Evolutionary conservation across 352 stramenopile genomes (phyloP).

Genomic region (Globisporangium emineosum): DNA sequence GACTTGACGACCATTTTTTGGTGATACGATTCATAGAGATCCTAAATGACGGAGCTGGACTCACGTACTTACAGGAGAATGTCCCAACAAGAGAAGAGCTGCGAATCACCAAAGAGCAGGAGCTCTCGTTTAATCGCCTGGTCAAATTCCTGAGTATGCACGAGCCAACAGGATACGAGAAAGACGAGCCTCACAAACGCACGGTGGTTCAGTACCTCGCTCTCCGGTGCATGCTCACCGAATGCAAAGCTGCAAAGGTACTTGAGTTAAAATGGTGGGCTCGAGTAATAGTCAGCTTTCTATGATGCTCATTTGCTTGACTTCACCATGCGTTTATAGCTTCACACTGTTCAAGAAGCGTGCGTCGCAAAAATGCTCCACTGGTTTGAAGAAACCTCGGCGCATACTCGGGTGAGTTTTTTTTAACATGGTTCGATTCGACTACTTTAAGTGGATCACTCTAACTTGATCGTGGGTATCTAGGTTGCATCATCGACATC

Average conservation of each 20-base stretch:
- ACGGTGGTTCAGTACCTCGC: conserved; percentile 47
- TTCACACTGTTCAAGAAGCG: conserved; percentile 35
- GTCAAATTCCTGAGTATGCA: conserved; percentile 55
- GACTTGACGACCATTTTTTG: background rate
- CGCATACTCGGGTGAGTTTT: conserved; percentile 20
- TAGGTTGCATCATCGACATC: conserved; percentile 29
- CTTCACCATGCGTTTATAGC: conserved; percentile 21
- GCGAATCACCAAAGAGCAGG: conserved; percentile 32
- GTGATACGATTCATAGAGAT: conserved; percentile 33
- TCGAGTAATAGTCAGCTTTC: background rate
- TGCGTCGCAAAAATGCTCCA: conserved; percentile 49
- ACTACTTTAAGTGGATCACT: too few relatives aligned
- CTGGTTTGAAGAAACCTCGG: conserved; percentile 55
- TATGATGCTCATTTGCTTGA: background rate
- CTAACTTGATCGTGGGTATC: background rate
- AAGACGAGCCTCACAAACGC: conserved; percentile 51
- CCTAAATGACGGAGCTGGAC: conserved; percentile 33
- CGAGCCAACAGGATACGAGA: conserved; percentile 56
- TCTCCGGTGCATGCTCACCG: conserved; percentile 46
- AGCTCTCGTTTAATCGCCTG: conserved; percentile 37
- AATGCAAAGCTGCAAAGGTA: conserved; percentile 59
- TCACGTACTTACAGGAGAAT: conserved; percentile 24
- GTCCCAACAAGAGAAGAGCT: conserved; percentile 36
- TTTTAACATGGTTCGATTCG: background rate
- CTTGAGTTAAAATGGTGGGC: background rate